Evolutionary conservation across 345 rosid species (phyloP).

Genomic region (Hibiscus mutabilis): DNA sequence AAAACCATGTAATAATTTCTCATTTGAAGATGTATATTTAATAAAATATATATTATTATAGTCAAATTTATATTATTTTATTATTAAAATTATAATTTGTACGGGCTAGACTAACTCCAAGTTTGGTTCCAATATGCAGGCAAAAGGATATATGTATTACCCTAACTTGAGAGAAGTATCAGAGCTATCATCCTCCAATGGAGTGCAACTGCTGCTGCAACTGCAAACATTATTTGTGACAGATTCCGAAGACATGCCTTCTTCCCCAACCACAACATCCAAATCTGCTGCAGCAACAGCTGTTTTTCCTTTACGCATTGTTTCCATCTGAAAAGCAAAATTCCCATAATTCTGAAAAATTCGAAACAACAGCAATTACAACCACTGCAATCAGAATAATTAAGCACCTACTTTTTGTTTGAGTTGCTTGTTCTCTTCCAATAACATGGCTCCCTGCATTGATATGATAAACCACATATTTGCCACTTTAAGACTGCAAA

Average conservation of each 20-base stretch:
- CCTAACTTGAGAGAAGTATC: too few species aligned
- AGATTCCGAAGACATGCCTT: slow-evolving; percentile 59
- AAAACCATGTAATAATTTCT: too few species aligned
- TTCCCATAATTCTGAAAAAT: background rate
- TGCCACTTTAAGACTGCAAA: too few species aligned
- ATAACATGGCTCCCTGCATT: slow-evolving; percentile 42
- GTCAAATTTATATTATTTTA: too few species aligned
- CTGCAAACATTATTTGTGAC: slow-evolving; percentile 38
- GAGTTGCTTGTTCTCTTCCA: slow-evolving; percentile 51
- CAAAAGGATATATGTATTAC: too few species aligned
- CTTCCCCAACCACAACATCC: slow-evolving; percentile 34
- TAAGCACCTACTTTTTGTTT: slow-evolving; percentile 34
- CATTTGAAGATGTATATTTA: too few species aligned
- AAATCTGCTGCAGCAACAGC: slow-evolving; percentile 14
- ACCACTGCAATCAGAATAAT: too few species aligned
- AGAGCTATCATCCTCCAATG: too few species aligned
- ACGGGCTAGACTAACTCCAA: too few species aligned
- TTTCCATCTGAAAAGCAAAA: slow-evolving; percentile 24
- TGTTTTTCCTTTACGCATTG: slow-evolving; percentile 28
- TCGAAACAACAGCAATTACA: background rate
- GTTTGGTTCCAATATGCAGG: too few species aligned
- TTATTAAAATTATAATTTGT: too few species aligned
- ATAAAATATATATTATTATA: too few species aligned
- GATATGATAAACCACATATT: background rate
- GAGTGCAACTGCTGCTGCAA: slow-evolving; percentile 29